Evolutionary conservation across 257 asterid species (phyloP).

Genomic region (Handroanthus guayacan): DNA sequence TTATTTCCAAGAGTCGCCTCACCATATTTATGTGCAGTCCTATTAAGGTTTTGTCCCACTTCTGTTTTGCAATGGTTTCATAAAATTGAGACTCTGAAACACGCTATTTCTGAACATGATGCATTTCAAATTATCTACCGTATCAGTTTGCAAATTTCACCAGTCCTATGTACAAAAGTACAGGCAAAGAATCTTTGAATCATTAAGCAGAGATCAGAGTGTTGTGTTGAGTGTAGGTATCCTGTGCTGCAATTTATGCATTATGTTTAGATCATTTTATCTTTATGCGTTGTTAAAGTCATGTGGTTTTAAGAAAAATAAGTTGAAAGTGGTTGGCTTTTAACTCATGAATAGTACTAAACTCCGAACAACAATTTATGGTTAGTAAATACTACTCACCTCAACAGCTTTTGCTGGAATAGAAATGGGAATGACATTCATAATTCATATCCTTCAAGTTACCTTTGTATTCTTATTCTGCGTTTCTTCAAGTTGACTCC

Average conservation of each 20-base stretch:
- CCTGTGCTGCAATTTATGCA: slow-evolving; percentile 7
- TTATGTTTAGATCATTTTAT: not conserved
- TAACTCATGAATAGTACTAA: not conserved
- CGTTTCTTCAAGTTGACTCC: not conserved
- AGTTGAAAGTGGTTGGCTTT: not conserved
- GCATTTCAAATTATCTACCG: slow-evolving; percentile 51
- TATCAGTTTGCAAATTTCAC: slow-evolving; percentile 82
- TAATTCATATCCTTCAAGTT: not conserved
- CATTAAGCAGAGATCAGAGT: slow-evolving; percentile 96
- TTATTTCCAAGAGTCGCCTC: slow-evolving; percentile 58
- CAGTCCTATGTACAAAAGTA: slow-evolving; percentile 61
- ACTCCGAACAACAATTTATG: not conserved
- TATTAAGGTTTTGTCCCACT: slow-evolving; percentile 66
- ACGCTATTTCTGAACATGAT: not conserved
- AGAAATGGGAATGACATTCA: not conserved
- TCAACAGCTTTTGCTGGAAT: not conserved
- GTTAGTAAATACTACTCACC: not conserved
- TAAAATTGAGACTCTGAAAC: slow-evolving; percentile 2
- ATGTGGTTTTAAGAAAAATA: not conserved
- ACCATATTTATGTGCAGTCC: slow-evolving; percentile 86
- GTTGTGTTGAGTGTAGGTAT: slow-evolving; percentile 69
- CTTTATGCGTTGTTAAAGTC: not conserved
- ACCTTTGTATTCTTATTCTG: not conserved
- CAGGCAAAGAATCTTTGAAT: slow-evolving; percentile 81
- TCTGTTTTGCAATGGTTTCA: slow-evolving; percentile 11